A percentile compares a stretch with the other conserved stretches of the same genome.
These are phyloP conservation scores for Candida orba DNA, from an alignment of 805 yeast genomes.

Conservation along the genomic window DNA sequence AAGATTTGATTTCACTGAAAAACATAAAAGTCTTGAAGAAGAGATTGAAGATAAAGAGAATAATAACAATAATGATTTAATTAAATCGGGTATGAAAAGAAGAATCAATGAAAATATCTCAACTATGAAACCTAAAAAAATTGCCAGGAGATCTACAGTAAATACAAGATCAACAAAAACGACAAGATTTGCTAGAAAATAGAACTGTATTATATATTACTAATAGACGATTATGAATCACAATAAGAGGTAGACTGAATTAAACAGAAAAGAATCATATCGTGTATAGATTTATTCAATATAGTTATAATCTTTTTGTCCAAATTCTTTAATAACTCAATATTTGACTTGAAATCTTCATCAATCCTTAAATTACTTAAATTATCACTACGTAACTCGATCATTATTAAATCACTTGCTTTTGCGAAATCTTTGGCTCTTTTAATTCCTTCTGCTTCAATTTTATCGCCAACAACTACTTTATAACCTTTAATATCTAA, in stretches of 20 bases:
- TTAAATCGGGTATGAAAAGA: not conserved
- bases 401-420: slow-evolving; percentile 61
- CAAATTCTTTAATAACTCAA: slow-evolving; percentile 12
- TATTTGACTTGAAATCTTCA: slow-evolving; percentile 26
- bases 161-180: not conserved
- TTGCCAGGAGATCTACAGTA: not conserved
- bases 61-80: not conserved
- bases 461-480: slow-evolving; percentile 66
- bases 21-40: not conserved
- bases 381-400: slow-evolving; percentile 49
- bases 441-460: slow-evolving; percentile 76
- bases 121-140: not conserved
- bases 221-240: too few relatives aligned
- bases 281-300: slow-evolving; percentile 58
- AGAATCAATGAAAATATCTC: slow-evolving; percentile 5
- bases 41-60: slow-evolving; percentile 10
- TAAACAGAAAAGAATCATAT: too few relatives aligned
- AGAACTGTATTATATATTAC: not conserved
- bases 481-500: slow-evolving; percentile 80
- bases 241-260: too few relatives aligned
- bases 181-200: not conserved
- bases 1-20: slow-evolving; percentile 10
- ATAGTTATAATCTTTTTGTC: slow-evolving; percentile 34
- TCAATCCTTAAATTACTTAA: slow-evolving; percentile 27
- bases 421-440: slow-evolving; percentile 59